Evolutionary conservation across 805 yeast species (phyloP).

Genomic region (Barnettozyma californica): DNA sequence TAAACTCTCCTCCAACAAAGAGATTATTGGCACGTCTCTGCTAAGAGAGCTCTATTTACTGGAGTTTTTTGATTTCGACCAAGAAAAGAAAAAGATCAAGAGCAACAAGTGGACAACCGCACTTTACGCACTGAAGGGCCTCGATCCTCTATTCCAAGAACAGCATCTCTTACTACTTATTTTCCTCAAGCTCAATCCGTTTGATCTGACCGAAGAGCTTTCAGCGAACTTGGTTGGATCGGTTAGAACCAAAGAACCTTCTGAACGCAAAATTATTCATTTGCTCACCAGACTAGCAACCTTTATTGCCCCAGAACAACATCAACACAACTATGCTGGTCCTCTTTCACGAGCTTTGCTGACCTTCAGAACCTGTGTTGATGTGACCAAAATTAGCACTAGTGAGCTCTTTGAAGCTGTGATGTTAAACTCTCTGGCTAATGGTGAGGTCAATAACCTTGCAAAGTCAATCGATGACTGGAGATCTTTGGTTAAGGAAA

Average conservation of each 20-base stretch:
- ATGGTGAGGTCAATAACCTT: constrained; percentile 54
- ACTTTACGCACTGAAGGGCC: constrained; percentile 30
- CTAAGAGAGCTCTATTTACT: constrained; percentile 48
- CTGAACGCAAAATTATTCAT: constrained; percentile 30
- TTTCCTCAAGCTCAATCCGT: constrained; percentile 39
- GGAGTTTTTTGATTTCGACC: constrained; percentile 36
- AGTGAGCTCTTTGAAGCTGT: constrained; percentile 52
- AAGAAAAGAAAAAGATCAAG: constrained; percentile 19
- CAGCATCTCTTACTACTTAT: constrained; percentile 43
- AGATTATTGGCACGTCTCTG: constrained; percentile 50
- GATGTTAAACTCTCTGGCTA: constrained; percentile 44
- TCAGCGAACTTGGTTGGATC: constrained; percentile 35
- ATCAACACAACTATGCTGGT: constrained; percentile 54
- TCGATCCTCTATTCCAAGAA: constrained; percentile 32
- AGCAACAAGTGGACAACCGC: constrained; percentile 49
- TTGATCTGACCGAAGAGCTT: constrained; percentile 31
- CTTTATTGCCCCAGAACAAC: constrained; percentile 42
- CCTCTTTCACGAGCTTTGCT: constrained; percentile 65
- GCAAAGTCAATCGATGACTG: constrained; percentile 46
- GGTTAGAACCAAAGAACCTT: constrained; percentile 27
- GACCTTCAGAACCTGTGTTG: constrained; percentile 60
- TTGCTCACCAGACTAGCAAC: constrained; percentile 46
- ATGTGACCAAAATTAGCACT: constrained; percentile 43
- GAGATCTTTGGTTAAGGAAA: constrained; percentile 46
- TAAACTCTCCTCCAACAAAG: constrained; percentile 40